These are phyloP conservation scores for Penicillium paxilli DNA, from an alignment of 495 filamentous ascomycete genomes.

Conservation along the genomic window DNA sequence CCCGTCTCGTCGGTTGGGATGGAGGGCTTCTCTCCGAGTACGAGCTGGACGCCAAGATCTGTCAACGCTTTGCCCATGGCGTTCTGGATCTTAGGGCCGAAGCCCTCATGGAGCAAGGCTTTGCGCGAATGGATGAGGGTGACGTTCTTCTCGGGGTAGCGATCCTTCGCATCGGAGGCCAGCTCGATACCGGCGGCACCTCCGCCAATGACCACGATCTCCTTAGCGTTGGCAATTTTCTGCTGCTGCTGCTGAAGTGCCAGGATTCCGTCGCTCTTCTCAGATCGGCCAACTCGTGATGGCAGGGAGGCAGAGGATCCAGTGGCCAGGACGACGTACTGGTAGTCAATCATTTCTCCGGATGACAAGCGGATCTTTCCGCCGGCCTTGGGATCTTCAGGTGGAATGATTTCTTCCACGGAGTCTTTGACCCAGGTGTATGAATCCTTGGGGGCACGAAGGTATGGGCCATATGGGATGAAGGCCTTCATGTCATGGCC, in stretches of 20 bases:
- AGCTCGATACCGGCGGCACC: constrained; percentile 56
- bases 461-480: constrained; percentile 37
- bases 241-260: constrained; percentile 19
- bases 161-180: constrained; percentile 51
- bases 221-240: constrained; percentile 17
- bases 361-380: constrained; percentile 10
- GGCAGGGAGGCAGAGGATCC: constrained; percentile 17
- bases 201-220: constrained; percentile 52
- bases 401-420: neutral
- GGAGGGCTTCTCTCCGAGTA: constrained; percentile 36
- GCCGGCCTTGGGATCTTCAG: neutral
- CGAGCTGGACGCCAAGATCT: constrained; percentile 40
- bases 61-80: constrained; percentile 33
- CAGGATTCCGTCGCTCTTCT: constrained; percentile 17
- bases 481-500: constrained; percentile 47
- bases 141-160: constrained; percentile 52
- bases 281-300: constrained; percentile 8
- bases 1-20: neutral
- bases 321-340: constrained; percentile 40
- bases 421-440: constrained; percentile 35
- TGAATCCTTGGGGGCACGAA: constrained; percentile 34
- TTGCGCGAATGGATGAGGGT: constrained; percentile 53
- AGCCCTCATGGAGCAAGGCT: constrained; percentile 39
- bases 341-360: constrained; percentile 24
- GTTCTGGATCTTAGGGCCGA: constrained; percentile 42